Evolutionary conservation across 2,329 filamentous ascomycete species (phyloP), one percentile per base, ranked within the genome.

Genomic region (Dactylonectria estremocensis): DNA sequence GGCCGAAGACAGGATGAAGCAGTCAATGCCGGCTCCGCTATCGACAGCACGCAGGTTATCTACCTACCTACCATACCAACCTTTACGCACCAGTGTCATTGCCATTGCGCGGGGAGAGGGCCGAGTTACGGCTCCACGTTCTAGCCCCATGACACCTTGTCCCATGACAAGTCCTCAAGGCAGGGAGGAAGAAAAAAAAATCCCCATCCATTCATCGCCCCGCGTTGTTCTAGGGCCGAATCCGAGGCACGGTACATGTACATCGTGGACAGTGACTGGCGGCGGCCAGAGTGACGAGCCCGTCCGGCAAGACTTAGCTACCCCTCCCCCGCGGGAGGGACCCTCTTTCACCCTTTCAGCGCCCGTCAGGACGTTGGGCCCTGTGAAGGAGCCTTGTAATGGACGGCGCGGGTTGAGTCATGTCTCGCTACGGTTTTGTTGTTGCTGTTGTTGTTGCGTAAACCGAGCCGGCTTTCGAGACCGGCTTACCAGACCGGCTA

Each of bases 41-140:
- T 66, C 58, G 64, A 66, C 35, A 43, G 54, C 13, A 37, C 24
- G 18, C 16, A 28, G n/a, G n/a, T n/a, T n/a, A n/a, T n/a, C n/a
- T n/a, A n/a, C n/a, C n/a, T n/a, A n/a, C n/a, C n/a, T n/a, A n/a
- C n/a, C n/a, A n/a, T n/a, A n/a, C n/a, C n/a, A n/a, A n/a, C n/a
- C n/a, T n/a, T n/a, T n/a, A 46, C 24, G 18, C 16, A 28, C 14
- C 45, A 33, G 45, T 40, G 18, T 28, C 49, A 22, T 8, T 7
- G 8, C 18, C 35, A 22, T 63, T 55, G 24, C 64, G 58, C 64
- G 64, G 64, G 58, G 58, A 66, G 64, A 66, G 64, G 61, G 64
- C 64, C 64, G 64, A 66, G 64, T 66, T 22, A 53, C 45, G 63
- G 58, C 37, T 48, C 64, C 64, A 66, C 58, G 57, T 46, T 18